A percentile compares a stretch with the other conserved stretches of the same genome.
phyloP scores from a whole-genome alignment of 2,329 filamentous ascomycete genomes.

The Xylariales sp. region DNA sequence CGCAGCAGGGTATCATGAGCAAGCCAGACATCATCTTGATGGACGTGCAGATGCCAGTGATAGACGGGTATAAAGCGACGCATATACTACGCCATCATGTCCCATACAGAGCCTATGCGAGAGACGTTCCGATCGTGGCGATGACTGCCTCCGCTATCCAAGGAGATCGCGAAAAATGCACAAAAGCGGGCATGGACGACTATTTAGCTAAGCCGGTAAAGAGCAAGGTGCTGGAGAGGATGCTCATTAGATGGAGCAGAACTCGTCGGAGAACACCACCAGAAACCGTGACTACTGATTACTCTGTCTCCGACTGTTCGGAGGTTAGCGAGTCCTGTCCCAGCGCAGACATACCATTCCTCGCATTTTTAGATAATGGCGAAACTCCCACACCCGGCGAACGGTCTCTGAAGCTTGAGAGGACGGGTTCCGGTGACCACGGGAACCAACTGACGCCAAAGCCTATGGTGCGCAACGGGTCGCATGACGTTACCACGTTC shows the following conservation, averaged over 20 bases:
- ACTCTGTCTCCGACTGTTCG: conserved; percentile 39
- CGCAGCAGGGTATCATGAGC: conserved; percentile 42
- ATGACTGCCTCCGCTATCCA: conserved; percentile 78
- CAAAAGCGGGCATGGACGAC: conserved; percentile 71
- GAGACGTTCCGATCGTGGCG: conserved; percentile 69
- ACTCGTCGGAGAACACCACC: conserved; percentile 19
- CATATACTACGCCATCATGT: conserved; percentile 65
- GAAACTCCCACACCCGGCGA: conserved; percentile 16
- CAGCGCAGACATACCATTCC: conserved; percentile 18
- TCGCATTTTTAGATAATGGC: conserved; percentile 11
- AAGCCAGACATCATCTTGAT: conserved; percentile 73
- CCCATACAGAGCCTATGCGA: conserved; percentile 56
- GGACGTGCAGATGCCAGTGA: conserved; percentile 73
- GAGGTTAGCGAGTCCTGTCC: conserved; percentile 37
- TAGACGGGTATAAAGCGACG: conserved; percentile 75
- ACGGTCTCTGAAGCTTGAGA: no score
- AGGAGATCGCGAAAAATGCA: conserved; percentile 70
- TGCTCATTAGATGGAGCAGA: conserved; percentile 65
- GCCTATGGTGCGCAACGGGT: conserved; percentile 32
- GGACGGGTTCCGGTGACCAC: no score
- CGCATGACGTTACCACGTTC: conserved; percentile 31
- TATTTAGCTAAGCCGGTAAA: conserved; percentile 72
- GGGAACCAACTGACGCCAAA: conserved; percentile 34
- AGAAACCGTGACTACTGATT: conserved; percentile 20
- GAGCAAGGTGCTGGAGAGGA: conserved; percentile 61